Evolutionary conservation across 305 asterid species (phyloP), one percentile per base, ranked within the genome.

Genomic region (Fraxinus sp.): DNA sequence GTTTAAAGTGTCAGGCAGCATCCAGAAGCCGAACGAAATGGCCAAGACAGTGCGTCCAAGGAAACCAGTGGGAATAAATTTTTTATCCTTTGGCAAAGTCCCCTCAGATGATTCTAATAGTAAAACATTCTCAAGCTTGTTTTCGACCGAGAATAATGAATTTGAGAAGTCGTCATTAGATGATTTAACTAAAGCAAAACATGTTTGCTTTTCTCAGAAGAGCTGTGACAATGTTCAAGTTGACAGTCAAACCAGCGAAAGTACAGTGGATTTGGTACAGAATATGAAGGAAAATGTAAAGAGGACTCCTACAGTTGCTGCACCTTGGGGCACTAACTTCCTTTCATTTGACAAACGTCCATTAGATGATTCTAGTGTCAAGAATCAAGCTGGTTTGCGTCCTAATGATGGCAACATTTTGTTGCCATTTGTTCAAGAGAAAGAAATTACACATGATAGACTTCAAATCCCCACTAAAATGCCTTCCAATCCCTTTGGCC

Each of bases 61-160:
- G 85, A 85, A 72, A 74, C 94, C 98, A 33, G 88, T 79, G 76
- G 99, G 99, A 52, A 88, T 95, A 72, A 95, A 94, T 87, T 94
- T 95, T 86, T 91, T 95, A 78, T 89, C 97, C 82, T 91, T 95
- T 85, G 91, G 93, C 76, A 87, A 87, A 83, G 88, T 90, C 76
- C 82, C 90, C 81, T 36, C 83, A 26, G 88, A 84, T 75, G 88
- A 82, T 77, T 86, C 94, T 49, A 85, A 85, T 86, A 35, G 82
- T 62, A 87, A 85, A 81, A 83, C 80, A 78, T 30, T 84, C 64
- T 83, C 92, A 30, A 80, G 80, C 82, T 72, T 87, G 82, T 83
- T 79, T 83, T 28, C 88, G 1, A 86, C 70, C 59, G 52, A 41
- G 77, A 78, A 82, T 80, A 55, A 70, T 9, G 88, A 83, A 74